Percentiles rank a stretch among this genome's conserved stretches.
Evolutionary conservation across 139 green algal species (phyloP).

Genomic region (Yamagishiella unicocca): DNA sequence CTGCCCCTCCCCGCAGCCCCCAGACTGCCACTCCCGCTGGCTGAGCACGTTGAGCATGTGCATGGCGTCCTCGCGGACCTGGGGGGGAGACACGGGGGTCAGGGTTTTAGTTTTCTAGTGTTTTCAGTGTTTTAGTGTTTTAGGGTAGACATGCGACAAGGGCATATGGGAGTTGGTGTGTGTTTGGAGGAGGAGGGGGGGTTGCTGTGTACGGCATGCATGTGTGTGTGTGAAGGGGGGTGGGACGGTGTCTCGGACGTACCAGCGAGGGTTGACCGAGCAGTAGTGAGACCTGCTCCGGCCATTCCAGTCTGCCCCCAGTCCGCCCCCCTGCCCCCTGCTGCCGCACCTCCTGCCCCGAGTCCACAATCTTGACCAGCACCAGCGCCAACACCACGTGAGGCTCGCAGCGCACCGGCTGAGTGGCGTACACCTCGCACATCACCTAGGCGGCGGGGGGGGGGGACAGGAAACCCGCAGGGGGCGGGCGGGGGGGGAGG

Average conservation of each 20-base stretch:
- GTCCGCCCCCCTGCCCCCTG: background rate
- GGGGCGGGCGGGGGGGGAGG: background rate
- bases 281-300: too few species aligned
- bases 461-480: too few species aligned
- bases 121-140: background rate
- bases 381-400: constrained; percentile 89
- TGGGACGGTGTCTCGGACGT: too few species aligned
- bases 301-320: too few species aligned
- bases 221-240: too few species aligned
- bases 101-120: background rate
- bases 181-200: too few species aligned
- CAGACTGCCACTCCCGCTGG: constrained; percentile 72
- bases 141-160: too few species aligned
- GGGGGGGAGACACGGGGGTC: too few species aligned
- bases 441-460: constrained; percentile 67
- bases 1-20: background rate
- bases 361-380: constrained; percentile 95
- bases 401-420: constrained; percentile 59
- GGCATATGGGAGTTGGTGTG: too few species aligned
- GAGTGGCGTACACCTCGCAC: constrained; percentile 77
- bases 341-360: constrained; percentile 60
- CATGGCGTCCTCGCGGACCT: constrained; percentile 89
- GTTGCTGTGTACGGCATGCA: too few species aligned
- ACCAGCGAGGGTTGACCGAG: too few species aligned
- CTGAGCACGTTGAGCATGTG: constrained; percentile 86